A percentile compares a stretch with the other conserved stretches of the same genome.
Evolutionary conservation across 768 basidiomycete species (phyloP).

Genomic region (Mycena maculata): DNA sequence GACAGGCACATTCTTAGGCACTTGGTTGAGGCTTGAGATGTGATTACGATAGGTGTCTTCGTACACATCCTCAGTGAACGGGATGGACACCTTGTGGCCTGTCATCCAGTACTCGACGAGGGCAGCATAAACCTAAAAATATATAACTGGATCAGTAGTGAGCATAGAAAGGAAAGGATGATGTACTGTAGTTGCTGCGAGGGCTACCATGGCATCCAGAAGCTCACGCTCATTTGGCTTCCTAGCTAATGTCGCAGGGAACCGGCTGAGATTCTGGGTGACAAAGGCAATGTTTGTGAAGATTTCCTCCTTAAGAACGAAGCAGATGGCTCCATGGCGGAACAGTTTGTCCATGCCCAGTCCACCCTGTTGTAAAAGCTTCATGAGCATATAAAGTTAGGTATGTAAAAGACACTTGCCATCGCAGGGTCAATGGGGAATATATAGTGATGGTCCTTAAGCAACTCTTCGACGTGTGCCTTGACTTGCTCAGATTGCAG

Average conservation of each 20-base stretch:
- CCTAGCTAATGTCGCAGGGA: neutral
- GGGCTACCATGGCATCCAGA: slow-evolving; percentile 5
- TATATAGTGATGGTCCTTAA: slow-evolving; percentile 23
- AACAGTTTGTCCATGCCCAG: neutral
- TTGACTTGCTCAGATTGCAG: neutral
- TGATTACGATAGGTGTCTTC: slow-evolving; percentile 17
- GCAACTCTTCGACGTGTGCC: neutral
- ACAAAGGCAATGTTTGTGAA: neutral
- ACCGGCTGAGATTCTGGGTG: slow-evolving; percentile 6
- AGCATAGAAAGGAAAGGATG: neutral
- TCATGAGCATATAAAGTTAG: neutral
- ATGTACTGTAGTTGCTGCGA: slow-evolving; percentile 5
- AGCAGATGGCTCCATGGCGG: neutral
- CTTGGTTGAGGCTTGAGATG: neutral
- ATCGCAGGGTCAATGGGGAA: neutral
- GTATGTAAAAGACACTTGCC: neutral
- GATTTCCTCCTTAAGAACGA: slow-evolving; percentile 10
- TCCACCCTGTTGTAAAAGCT: neutral
- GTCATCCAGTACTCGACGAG: slow-evolving; percentile 14
- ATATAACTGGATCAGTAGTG: too few species aligned
- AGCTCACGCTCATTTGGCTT: slow-evolving; percentile 4
- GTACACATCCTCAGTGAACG: slow-evolving; percentile 13
- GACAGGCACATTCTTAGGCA: neutral
- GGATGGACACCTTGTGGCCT: slow-evolving; percentile 4
- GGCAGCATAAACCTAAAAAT: slow-evolving; percentile 10